Conservation (phyloP, 2,329 filamentous ascomycete genomes). For the Monosporascus sp. region DNA sequence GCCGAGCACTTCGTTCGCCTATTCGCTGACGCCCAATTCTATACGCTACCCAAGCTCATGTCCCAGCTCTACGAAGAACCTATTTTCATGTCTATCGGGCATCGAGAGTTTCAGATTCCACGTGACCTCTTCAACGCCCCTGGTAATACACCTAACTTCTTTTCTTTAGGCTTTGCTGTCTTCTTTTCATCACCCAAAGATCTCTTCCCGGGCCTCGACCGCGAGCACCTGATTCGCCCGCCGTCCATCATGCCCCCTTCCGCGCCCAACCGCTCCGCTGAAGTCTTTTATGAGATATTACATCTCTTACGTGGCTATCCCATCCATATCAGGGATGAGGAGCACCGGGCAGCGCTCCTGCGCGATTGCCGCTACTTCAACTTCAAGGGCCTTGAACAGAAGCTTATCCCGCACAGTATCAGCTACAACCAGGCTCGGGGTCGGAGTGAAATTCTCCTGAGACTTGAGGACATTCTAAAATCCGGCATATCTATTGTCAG, state of each 20-base stretch:
- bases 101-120: constrained; percentile 82
- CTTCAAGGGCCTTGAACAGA: constrained; percentile 85
- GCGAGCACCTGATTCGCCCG: constrained; percentile 73
- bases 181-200: constrained; percentile 79
- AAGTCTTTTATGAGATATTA: constrained; percentile 77
- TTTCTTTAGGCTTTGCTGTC: constrained; percentile 81
- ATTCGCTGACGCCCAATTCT: constrained; percentile 94
- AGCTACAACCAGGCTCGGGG: constrained; percentile 66
- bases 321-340: constrained; percentile 67
- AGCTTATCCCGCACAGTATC: constrained; percentile 71
- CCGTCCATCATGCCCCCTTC: constrained; percentile 79
- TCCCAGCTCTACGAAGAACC: constrained; percentile 87
- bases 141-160: constrained; percentile 93
- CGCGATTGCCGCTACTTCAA: constrained; percentile 90
- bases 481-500: constrained; percentile 67
- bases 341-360: constrained; percentile 71
- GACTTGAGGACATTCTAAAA: constrained; percentile 83
- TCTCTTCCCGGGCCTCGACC: constrained; percentile 79
- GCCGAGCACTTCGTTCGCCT: constrained; percentile 85
- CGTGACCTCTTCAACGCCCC: constrained; percentile 80
- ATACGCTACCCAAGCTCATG: constrained; percentile 80
- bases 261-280: constrained; percentile 75
- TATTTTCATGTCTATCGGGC: constrained; percentile 88
- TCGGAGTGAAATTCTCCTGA: constrained; percentile 70
- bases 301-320: constrained; percentile 81